Evolutionary conservation across 2,329 filamentous ascomycete genomes (phyloP), one percentile per base, ranked within the genome.

Genomic region (Penicillium sp.): DNA sequence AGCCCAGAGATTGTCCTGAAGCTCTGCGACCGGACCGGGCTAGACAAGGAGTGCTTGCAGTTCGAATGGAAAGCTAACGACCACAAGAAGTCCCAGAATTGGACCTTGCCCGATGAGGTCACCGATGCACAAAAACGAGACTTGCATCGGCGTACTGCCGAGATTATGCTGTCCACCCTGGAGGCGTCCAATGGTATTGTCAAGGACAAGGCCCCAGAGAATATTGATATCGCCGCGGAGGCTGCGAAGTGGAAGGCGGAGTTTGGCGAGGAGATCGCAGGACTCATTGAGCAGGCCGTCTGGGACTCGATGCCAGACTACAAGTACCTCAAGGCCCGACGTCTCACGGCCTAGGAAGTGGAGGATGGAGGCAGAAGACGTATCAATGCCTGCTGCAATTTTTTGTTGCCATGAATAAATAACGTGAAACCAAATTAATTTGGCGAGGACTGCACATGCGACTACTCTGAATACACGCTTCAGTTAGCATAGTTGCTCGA

Each of bases 291-390:
- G 57, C 62, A 64, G 47, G 60, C 62, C 25, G 73, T 76, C 14
- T 25, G 60, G 39, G 67, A 67, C 34, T 71, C 75, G 1, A 77
- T 78, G 75, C 67, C 70, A 20, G 75, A 78, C 54, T 80, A 79
- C 65, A 72, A 76, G 60, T 78, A 73, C 60, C 54, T 80, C 53
- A 72, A 67, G 59, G 70, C 62, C 4, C 58, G 63, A 11, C 59
- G 67, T 1, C 42, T 72, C n/a, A 65, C 35, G 37, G 62, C 54
- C 3, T 63, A 39, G 28, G 38, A 17, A 3, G 15, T n/a, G 54
- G 41, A 20, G n/a, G 22, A 5, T 7, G 10, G n/a, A 25, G 39
- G 22, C 38, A 47, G 41, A 14, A 28, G 34, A 47, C 11, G 31
- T 28, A 25, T 14, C 2, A 25, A 38, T 11, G 34, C 17, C 6